These are phyloP conservation scores for Phytophthora aleatoria DNA, from an alignment of 352 stramenopile species.

Conservation along the genomic window DNA sequence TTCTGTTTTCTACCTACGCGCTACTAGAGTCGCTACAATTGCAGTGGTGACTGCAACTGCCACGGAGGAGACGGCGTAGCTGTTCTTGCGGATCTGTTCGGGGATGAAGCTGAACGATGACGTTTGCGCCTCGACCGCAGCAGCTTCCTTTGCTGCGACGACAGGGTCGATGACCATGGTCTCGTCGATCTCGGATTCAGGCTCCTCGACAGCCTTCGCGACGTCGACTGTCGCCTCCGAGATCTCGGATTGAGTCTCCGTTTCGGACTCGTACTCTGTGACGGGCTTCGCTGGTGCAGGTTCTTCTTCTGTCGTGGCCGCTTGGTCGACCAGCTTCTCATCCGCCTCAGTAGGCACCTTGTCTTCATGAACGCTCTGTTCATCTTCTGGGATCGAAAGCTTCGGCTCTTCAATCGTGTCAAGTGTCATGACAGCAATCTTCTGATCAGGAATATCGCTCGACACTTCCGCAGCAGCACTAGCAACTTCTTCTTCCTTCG, in stretches of 20 bases:
- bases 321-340: neutral
- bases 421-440: neutral
- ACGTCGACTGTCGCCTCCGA: slow-evolving; percentile 16
- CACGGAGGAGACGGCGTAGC: slow-evolving; percentile 39
- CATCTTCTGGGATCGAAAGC: neutral
- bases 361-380: neutral
- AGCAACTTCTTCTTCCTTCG: neutral
- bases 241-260: slow-evolving; percentile 31
- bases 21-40: slow-evolving; percentile 32
- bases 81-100: slow-evolving; percentile 29
- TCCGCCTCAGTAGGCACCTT: neutral
- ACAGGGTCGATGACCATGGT: slow-evolving; percentile 36
- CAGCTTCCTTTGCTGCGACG: slow-evolving; percentile 28
- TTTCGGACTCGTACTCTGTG: slow-evolving; percentile 22
- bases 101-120: slow-evolving; percentile 32
- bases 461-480: neutral
- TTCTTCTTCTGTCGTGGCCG: neutral
- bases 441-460: slow-evolving; percentile 1
- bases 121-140: slow-evolving; percentile 7
- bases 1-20: slow-evolving; percentile 28
- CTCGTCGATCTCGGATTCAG: slow-evolving; percentile 36
- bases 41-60: slow-evolving; percentile 31
- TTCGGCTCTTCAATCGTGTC: neutral
- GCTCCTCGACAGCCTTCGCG: slow-evolving; percentile 16
- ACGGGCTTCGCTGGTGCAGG: slow-evolving; percentile 8